Evolutionary conservation across 2,329 filamentous ascomycete species (phyloP), one percentile per base, ranked within the genome.

Genomic region (Metarhizium robertsii): DNA sequence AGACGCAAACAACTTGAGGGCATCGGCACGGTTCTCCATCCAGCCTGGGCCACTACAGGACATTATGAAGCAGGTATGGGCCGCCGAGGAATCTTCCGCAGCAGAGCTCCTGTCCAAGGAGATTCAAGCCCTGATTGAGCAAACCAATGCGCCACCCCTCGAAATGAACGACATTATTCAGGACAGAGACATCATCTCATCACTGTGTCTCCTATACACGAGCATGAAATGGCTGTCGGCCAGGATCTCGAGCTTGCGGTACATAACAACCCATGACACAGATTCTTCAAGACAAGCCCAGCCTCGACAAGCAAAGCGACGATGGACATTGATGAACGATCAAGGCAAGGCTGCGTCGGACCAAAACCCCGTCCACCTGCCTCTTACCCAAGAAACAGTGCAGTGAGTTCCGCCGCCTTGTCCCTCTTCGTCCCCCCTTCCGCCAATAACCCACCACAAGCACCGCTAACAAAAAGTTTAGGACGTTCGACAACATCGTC

Each of bases 171-270:
- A 97, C 67, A 86, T 96, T 51, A 92, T 97, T 60, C 86, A 88
- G 47, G 92, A 97, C 65, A 85, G 88, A 30, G 95, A 97, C 67
- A 88, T 86, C 4, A 86, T 97, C 32, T 84, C 87, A 47, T 87
- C 87, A 4, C 75, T 99, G 4, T 96, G 92, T 62, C 80, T 96
- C 43, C 76, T 99, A 40, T 95, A 96, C 70, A 96, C 92, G 52
- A 96, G 92, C 74, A 95, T 97, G 90, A 94, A 95, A 76, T 99
- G 94, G 94, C 82, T 99, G 40, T 85, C 88, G 20, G 86, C 86
- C 62, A 94, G 92, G 72, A 84, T 95, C 46, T 75, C 79, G n/a
- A 79, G 88, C 56, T 78, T 99, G 53, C 83, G 94, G 46, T 86
- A 92, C 65, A 90, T 96, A 64, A 92, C 89, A 20, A 78, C 80